Evolutionary conservation across 129 eudicot genomes (phyloP).

Genomic region (Pittosporum tobira): DNA sequence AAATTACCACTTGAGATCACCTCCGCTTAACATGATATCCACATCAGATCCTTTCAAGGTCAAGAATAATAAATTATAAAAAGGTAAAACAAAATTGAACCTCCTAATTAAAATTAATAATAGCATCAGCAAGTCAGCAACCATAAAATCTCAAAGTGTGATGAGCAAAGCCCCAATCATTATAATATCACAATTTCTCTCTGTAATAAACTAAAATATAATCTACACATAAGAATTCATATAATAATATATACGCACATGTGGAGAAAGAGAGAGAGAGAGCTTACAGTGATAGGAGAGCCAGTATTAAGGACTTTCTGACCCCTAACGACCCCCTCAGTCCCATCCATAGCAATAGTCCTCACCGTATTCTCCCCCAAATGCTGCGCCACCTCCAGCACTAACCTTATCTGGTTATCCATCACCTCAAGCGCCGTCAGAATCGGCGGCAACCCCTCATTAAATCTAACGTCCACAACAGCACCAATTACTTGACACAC

Average conservation of each 20-base stretch:
- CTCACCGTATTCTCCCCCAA: conserved; percentile 83
- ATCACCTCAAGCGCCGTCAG: conserved; percentile 85
- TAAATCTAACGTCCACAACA: conserved; percentile 79
- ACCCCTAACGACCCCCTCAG: conserved; percentile 94
- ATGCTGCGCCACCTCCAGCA: conserved; percentile 90
- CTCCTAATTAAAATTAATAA: too few relatives aligned
- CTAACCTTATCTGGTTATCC: conserved; percentile 61
- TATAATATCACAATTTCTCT: too few relatives aligned
- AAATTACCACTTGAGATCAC: too few relatives aligned
- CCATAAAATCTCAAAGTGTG: too few relatives aligned
- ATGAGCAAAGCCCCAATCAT: too few relatives aligned
- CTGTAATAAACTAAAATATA: too few relatives aligned
- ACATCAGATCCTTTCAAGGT: too few relatives aligned
- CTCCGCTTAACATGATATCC: too few relatives aligned
- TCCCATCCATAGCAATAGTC: conserved; percentile 98
- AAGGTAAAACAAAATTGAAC: too few relatives aligned
- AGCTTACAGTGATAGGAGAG: conserved; percentile 77
- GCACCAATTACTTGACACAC: conserved; percentile 97
- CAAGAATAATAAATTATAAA: too few relatives aligned
- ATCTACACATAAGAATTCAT: too few relatives aligned
- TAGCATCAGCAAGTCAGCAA: too few relatives aligned
- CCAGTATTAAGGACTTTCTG: conserved; percentile 89
- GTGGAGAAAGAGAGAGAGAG: neutral
- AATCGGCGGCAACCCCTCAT: conserved; percentile 88
- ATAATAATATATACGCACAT: neutral